These are phyloP conservation scores for Pezicula neosporulosa DNA, from an alignment of 2,329 filamentous ascomycete genomes.

Conservation along the genomic window DNA sequence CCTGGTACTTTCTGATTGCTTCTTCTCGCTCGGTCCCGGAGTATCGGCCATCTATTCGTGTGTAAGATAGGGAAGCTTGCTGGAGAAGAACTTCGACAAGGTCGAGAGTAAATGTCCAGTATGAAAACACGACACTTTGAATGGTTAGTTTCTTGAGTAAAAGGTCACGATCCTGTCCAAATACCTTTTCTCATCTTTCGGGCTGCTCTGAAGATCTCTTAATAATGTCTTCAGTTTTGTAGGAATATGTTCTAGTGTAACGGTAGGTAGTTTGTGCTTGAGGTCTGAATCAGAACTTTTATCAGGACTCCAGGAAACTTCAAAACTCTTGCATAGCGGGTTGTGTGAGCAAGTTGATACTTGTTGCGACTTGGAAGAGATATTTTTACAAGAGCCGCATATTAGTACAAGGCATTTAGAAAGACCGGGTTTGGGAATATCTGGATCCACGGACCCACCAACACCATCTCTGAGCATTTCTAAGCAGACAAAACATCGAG, in stretches of 20 bases:
- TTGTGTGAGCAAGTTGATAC: slow-evolving; percentile 17
- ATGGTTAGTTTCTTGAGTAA: slow-evolving; percentile 2
- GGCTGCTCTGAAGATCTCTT: slow-evolving; percentile 3
- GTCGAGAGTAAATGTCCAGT: slow-evolving; percentile 46
- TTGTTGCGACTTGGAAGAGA: slow-evolving; percentile 21
- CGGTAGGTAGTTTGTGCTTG: too few relatives aligned
- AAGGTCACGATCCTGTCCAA: background rate
- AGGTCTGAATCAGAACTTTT: background rate
- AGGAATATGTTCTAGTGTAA: slow-evolving; percentile 4
- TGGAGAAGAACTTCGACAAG: slow-evolving; percentile 38
- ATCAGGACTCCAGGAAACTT: slow-evolving; percentile 2
- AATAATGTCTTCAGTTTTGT: slow-evolving; percentile 10
- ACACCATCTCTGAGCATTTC: slow-evolving; percentile 2
- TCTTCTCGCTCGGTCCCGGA: slow-evolving; percentile 36
- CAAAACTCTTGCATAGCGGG: slow-evolving; percentile 15
- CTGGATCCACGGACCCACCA: background rate
- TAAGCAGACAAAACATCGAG: slow-evolving; percentile 4
- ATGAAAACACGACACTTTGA: slow-evolving; percentile 46
- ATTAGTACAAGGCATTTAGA: slow-evolving; percentile 30
- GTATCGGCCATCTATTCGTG: slow-evolving; percentile 46
- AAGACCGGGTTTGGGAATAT: slow-evolving; percentile 20
- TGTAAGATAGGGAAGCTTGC: slow-evolving; percentile 27
- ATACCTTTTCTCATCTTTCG: slow-evolving; percentile 33
- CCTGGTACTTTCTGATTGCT: slow-evolving; percentile 37
- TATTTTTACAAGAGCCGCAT: slow-evolving; percentile 28